A percentile compares a stretch with the other conserved stretches of the same genome.
Evolutionary conservation across 768 basidiomycete species (phyloP).

Genomic region (Mrakia gelida): DNA sequence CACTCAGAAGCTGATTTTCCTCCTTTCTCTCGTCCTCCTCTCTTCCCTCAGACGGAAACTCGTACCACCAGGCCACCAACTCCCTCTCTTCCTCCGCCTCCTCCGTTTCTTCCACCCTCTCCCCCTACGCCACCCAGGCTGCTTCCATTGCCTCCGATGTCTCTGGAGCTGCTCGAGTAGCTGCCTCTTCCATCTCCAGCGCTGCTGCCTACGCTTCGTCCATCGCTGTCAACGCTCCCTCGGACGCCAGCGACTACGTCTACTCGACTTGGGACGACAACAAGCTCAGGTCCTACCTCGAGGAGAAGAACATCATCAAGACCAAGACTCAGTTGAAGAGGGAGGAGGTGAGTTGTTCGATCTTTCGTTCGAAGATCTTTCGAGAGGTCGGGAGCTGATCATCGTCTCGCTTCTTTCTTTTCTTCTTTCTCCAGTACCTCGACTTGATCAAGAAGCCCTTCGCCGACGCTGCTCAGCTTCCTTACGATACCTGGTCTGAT

Average conservation of each 20-base stretch:
- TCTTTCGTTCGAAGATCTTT: too few relatives aligned
- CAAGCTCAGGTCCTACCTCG: constrained; percentile 47
- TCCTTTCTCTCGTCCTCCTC: neutral
- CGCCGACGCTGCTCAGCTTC: constrained; percentile 53
- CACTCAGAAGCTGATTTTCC: neutral
- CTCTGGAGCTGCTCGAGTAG: constrained; percentile 24
- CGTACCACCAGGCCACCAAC: constrained; percentile 34
- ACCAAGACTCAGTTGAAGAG: constrained; percentile 54
- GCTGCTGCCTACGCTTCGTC: constrained; percentile 7
- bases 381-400: neutral
- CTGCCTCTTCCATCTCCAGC: constrained; percentile 8
- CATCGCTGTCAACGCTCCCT: constrained; percentile 38
- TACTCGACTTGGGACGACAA: constrained; percentile 87
- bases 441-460: constrained; percentile 66
- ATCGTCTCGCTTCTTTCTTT: neutral
- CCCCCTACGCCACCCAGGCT: constrained; percentile 3
- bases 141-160: constrained; percentile 32
- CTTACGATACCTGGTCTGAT: constrained; percentile 84
- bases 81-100: constrained; percentile 35
- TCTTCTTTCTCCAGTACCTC: constrained; percentile 47
- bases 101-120: constrained; percentile 27
- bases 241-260: constrained; percentile 72
- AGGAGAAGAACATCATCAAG: constrained; percentile 29
- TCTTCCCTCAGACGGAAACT: constrained; percentile 2
- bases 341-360: constrained; percentile 48